phyloP scores from a whole-genome alignment of 1,284 basidiomycete genomes.

The Trametes versicolor region DNA sequence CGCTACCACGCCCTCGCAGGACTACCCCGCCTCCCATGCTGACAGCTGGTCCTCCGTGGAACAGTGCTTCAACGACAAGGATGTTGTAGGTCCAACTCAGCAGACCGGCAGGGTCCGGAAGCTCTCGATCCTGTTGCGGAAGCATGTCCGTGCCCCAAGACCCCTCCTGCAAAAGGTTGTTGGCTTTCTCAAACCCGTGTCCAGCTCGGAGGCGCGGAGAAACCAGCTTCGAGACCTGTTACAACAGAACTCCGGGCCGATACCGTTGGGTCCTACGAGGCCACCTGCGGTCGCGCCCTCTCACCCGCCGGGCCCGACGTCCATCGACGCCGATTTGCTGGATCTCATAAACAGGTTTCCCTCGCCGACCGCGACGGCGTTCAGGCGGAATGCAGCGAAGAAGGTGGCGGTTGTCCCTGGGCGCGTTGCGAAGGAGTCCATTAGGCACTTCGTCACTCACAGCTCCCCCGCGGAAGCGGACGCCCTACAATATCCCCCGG shows the following conservation, averaged over 20 bases:
- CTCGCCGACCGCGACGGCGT: background rate
- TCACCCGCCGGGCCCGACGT: slow-evolving; percentile 14
- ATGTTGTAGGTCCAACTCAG: background rate
- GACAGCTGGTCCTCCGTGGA: background rate
- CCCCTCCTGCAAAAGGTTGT: slow-evolving; percentile 7
- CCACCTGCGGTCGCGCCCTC: background rate
- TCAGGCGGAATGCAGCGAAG: background rate
- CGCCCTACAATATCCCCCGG: background rate
- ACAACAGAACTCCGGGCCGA: background rate
- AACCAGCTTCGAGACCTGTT: slow-evolving; percentile 3
- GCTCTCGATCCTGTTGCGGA: slow-evolving; percentile 10
- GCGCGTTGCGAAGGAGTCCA: background rate
- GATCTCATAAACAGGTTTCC: slow-evolving; percentile 1
- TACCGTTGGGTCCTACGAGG: background rate
- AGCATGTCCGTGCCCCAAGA: background rate
- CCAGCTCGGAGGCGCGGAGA: slow-evolving; percentile 3
- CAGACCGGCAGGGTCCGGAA: background rate
- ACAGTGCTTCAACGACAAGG: background rate
- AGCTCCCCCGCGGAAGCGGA: background rate
- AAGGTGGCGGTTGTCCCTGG: background rate
- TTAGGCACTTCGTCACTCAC: background rate
- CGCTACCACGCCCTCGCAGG: too few relatives aligned
- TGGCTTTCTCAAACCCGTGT: background rate
- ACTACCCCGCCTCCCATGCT: background rate
- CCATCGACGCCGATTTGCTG: slow-evolving; percentile 16